Evolutionary conservation across 768 basidiomycete species (phyloP), one percentile per base, ranked within the genome.

Genomic region (Lactarius psammicola): DNA sequence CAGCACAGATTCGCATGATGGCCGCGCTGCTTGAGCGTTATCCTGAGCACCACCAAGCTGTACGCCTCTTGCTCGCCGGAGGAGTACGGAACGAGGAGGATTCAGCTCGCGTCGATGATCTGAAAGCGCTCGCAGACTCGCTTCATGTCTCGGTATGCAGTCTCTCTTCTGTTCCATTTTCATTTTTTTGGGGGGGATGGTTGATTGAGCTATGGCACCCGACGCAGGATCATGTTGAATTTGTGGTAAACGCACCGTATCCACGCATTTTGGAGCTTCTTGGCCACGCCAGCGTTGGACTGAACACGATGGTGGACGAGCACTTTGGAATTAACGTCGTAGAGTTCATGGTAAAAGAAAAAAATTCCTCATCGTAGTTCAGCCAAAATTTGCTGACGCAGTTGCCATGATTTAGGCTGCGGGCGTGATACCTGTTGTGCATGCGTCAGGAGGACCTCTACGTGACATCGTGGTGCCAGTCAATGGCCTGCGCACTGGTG

Each of bases 251-350:
- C 68, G 93, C 90, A 0, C 78, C 90, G 4, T 98, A 90, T 69
- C 73, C 85, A 0, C 82, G 81, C 31, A 82, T 98, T 66, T 81
- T 94, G 4, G 72, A 75, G 6, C 87, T 89, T 82, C 80, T 99
- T 2, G 85, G 88, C 8, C 78, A 78, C 54, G 86, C 94, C 1
- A 90, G 88, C 67, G 82, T 98, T 18, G 95, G 96, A 0, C 74
- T 98, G 30, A 95, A 92, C 72, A 97, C 96, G 17, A 99, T 99
- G 96, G 84, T 94, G 0, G 95, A 98, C 72, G 96, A 99, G 75
- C 96, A 99, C 74, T 99, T 98, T 68, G 96, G 97, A 2, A 98
- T 99, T 75, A 97, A 95, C 71, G 83, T 99, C 42, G 96, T 99
- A 9, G 96, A 99, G 75, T 96, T 92, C 71, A 96, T 98, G 95